phyloP scores from a whole-genome alignment of 2,329 filamentous ascomycete species.

The Hypoxylon sp. region DNA sequence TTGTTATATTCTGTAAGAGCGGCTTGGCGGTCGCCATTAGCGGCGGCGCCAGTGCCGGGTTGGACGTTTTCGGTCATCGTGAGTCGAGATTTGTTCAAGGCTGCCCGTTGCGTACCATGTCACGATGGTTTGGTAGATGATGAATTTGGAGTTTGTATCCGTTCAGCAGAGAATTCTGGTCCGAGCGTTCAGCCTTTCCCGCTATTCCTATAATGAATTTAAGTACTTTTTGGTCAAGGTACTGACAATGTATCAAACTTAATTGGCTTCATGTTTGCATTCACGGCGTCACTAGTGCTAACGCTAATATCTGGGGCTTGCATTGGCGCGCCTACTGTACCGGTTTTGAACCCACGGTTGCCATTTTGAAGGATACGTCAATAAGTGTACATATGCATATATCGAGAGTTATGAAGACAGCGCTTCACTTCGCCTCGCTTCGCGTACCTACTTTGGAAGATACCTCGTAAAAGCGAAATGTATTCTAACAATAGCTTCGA shows the following conservation, averaged over 20 bases:
- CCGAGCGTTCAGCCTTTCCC: conserved; percentile 3
- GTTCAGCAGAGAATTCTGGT: neutral
- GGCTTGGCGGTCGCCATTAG: conserved; percentile 45
- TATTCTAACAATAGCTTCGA: neutral
- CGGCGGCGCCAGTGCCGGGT: conserved; percentile 36
- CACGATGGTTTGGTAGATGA: neutral
- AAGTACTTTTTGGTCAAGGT: neutral
- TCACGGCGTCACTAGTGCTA: conserved; percentile 6
- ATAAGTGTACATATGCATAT: neutral
- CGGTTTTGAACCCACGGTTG: neutral
- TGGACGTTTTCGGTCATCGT: conserved; percentile 53
- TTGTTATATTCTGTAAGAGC: conserved; percentile 62
- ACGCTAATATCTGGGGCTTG: neutral
- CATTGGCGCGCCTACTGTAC: neutral
- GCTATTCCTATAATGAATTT: neutral
- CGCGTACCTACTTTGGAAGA: neutral
- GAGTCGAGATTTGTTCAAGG: conserved; percentile 2
- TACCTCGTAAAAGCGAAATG: neutral
- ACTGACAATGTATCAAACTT: neutral
- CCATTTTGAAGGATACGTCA: neutral
- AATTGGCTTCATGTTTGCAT: neutral
- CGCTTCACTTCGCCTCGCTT: neutral
- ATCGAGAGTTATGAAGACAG: neutral
- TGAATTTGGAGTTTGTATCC: neutral
- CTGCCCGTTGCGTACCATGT: neutral